phyloP scores from a whole-genome alignment of 306 rosid genomes.

The Medicago lupulina region DNA sequence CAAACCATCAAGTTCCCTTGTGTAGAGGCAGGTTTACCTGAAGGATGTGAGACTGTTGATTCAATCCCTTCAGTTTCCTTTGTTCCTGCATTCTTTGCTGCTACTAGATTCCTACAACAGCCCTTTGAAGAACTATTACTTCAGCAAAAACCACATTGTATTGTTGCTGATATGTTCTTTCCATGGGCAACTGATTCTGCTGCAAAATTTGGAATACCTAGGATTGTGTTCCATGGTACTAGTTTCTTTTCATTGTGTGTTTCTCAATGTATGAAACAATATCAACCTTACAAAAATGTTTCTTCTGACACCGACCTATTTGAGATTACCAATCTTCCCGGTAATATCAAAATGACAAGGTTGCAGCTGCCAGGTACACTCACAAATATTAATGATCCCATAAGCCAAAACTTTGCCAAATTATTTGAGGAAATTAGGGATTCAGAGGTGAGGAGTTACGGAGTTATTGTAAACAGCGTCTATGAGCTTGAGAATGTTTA shows the following conservation, averaged over 20 bases:
- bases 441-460: conserved; percentile 44
- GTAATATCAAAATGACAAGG: conserved; percentile 46
- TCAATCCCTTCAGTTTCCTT: too few species aligned
- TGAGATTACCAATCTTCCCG: conserved; percentile 53
- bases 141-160: too few species aligned
- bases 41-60: too few species aligned
- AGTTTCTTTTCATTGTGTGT: conserved; percentile 47
- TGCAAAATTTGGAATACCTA: conserved; percentile 45
- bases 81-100: too few species aligned
- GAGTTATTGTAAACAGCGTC: conserved; percentile 49
- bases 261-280: neutral
- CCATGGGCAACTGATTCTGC: conserved; percentile 48
- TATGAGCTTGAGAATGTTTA: conserved; percentile 29
- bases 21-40: too few species aligned
- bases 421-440: neutral
- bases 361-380: neutral
- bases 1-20: too few species aligned
- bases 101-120: too few species aligned
- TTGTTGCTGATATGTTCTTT: conserved; percentile 25
- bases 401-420: neutral
- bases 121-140: too few species aligned
- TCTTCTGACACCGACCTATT: conserved; percentile 52
- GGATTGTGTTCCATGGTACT: conserved; percentile 44
- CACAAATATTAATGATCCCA: neutral
- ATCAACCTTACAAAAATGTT: conserved; percentile 46